Evolutionary conservation across 305 asterid species (phyloP).

Genomic region (Fraxinus dipetala): DNA sequence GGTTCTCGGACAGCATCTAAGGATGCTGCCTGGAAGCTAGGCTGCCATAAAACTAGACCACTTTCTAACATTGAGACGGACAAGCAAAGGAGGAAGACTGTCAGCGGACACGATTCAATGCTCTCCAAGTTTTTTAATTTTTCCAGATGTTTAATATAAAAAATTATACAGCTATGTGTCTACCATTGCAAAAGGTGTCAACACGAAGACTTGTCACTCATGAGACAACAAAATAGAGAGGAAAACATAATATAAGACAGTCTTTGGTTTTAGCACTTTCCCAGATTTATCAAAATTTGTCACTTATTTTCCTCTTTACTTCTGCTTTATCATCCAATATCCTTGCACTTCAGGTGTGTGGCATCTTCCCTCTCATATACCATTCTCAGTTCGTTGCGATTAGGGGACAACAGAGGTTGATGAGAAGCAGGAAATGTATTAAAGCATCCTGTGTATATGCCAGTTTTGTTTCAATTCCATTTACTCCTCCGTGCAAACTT

Average conservation of each 20-base stretch:
- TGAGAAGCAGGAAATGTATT: not conserved
- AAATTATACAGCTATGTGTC: not conserved
- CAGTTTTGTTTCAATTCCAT: not conserved
- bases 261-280: not conserved
- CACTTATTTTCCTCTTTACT: not conserved
- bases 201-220: not conserved
- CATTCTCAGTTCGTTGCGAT: not conserved
- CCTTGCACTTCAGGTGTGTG: not conserved
- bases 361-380: not conserved
- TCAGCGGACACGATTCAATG: not conserved
- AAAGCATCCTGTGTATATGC: not conserved
- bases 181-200: not conserved
- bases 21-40: not conserved
- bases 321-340: not conserved
- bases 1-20: not conserved
- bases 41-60: not conserved
- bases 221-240: not conserved
- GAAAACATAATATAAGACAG: not conserved
- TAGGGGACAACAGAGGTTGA: not conserved
- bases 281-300: not conserved
- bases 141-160: not conserved
- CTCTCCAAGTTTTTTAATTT: not conserved
- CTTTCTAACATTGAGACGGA: not conserved
- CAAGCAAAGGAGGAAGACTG: conserved; percentile 4
- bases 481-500: not conserved